These are phyloP conservation scores for Chiua virens DNA, from an alignment of 768 basidiomycete species.

Conservation along the genomic window DNA sequence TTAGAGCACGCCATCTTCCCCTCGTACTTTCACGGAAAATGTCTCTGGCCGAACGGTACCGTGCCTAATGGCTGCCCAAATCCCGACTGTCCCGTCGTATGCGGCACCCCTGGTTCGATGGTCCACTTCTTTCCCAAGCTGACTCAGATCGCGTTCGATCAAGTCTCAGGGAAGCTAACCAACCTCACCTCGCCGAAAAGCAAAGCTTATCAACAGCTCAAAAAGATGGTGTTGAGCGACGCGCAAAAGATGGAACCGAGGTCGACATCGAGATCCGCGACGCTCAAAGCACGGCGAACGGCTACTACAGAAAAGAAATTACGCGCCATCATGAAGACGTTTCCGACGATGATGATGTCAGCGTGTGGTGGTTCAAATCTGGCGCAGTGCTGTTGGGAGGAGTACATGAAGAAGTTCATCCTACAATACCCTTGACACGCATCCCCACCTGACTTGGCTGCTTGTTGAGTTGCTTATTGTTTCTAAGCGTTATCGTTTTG, in stretches of 20 bases:
- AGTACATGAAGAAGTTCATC: slow-evolving; percentile 59
- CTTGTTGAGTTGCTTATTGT: slow-evolving; percentile 6
- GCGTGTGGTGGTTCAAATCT: slow-evolving; percentile 50
- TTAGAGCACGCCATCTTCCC: slow-evolving; percentile 65
- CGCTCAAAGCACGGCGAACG: slow-evolving; percentile 18
- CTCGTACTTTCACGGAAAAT: slow-evolving; percentile 76
- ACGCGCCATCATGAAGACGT: slow-evolving; percentile 32
- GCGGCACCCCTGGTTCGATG: slow-evolving; percentile 80
- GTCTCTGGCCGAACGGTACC: slow-evolving; percentile 48
- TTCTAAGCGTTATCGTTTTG: slow-evolving; percentile 18
- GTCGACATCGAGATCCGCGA: slow-evolving; percentile 5
- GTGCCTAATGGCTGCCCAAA: slow-evolving; percentile 75
- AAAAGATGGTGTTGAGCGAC: slow-evolving; percentile 42
- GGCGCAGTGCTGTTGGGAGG: slow-evolving; percentile 60
- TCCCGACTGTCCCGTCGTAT: slow-evolving; percentile 75
- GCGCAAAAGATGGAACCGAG: slow-evolving; percentile 17
- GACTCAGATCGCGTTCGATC: slow-evolving; percentile 47
- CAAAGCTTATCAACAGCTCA: slow-evolving; percentile 42
- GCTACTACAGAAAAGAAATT: slow-evolving; percentile 25
- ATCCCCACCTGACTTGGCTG: background rate
- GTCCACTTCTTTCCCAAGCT: slow-evolving; percentile 63
- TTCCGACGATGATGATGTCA: slow-evolving; percentile 33
- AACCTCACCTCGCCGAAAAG: slow-evolving; percentile 38
- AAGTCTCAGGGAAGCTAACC: slow-evolving; percentile 37
- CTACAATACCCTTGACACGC: slow-evolving; percentile 48